Evolutionary conservation across 805 yeast genomes (phyloP), one percentile per base, ranked within the genome.

Genomic region (Yarrowia hollandica): DNA sequence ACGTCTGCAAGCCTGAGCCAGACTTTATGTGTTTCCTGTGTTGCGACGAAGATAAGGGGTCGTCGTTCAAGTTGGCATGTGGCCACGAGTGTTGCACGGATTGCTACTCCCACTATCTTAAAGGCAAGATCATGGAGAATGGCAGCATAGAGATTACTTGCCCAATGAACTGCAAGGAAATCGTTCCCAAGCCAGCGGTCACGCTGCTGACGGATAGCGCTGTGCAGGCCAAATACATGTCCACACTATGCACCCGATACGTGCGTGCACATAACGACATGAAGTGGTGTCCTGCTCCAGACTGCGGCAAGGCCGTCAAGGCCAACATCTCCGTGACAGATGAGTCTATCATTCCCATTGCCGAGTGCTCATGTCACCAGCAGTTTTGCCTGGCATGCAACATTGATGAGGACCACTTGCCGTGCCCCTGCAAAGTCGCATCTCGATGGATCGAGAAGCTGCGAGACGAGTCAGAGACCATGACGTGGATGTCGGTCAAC

Each of bases 221-320:
- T 50, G 64, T 48, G 15, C 65, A 31, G 63, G 54, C 38, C 59
- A 72, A 62, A 65, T 71, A 65, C 62, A 46, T 31, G 28, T 42
- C 60, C 6, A 62, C 65, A 18, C 64, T 65, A 18, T 58, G 62
- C 8, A 79, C 75, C 60, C 69, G 75, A 23, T 84, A 77, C 66
- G 79, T 85, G n/a, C 79, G 79, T 14, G 75, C 79, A 46, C 78
- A 80, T 60, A 69, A 74, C 42, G 77, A 56, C 67, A 76, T 78
- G 65, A 81, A 79, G 64, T 85, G 90, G 86, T 91, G 98, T 70
- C 96, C 97, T 0, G 85, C 87, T 1, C 85, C 91, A 0, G 96
- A 87, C 67, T 88, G 97, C 69, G 75, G 78, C 39, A 73, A 78
- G 42, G 77, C 88, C 21, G 77, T 89, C 30, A 79, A 77, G 61